Evolutionary conservation across 2,329 filamentous ascomycete species (phyloP), one percentile per base, ranked within the genome.

Genomic region (Aspergillus brasiliensis): DNA sequence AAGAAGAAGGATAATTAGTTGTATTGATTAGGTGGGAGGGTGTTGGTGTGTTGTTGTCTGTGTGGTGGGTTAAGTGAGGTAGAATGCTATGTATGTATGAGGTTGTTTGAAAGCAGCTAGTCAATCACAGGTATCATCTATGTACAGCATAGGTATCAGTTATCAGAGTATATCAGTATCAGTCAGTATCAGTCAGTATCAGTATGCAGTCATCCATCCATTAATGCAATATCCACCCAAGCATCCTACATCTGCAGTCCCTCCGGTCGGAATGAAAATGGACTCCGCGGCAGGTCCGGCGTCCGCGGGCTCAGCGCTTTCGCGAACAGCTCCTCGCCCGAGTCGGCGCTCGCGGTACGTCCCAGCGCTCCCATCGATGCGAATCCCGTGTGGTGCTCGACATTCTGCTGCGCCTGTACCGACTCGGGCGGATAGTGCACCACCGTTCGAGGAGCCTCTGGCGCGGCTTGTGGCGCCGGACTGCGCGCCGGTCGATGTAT

Each of bases 301-400:
- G 91, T 93, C 53, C 92, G 83, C 1, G 92, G 92, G 69, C 91
- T 94, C 78, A 97, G 86, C 1, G 91, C 92, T 55, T 96, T 83
- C 0, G 92, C 92, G 71, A 97, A 97, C 2, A 97, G 81, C 42
- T 91, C 93, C 60, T 96, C 92, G 65, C 92, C 89, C 0, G 83
- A 84, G 42, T 88, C 86, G 5, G 67, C 62, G 74, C 61, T 75
- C 51, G 60, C 65, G 38, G 59, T 78, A 73, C 61, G 70, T 17
- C 73, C 65, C n/a, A 76, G 60, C 1, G 71, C 67, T 28, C 68
- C 70, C 63, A 73, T 71, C 21, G 70, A 74, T n/a, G 73, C 57
- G 53, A 74, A 68, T 1, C 68, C 62, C 8, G 62, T 69, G 70
- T 53, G 67, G 11, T 70, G 65, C 53, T 54, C 64, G 13, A 21